A percentile compares a stretch with the other conserved stretches of the same genome.
Evolutionary conservation across 129 eudicot species (phyloP).

Genomic region (Saposhnikovia divaricata): DNA sequence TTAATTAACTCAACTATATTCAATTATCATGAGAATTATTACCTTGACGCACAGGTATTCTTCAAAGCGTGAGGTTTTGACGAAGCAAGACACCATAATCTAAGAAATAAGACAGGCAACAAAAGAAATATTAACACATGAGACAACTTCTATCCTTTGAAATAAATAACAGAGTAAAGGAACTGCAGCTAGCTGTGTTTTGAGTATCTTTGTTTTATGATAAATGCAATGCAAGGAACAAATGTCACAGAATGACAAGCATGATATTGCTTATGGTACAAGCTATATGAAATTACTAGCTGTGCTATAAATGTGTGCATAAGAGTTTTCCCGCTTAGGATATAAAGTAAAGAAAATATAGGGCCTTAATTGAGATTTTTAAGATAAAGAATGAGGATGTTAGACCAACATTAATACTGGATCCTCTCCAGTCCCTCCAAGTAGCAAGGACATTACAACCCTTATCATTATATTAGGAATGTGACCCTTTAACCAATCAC

Average conservation of each 20-base stretch:
- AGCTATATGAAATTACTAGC: neutral
- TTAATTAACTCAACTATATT: neutral
- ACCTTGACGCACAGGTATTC: slow-evolving; percentile 58
- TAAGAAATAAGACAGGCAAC: slow-evolving; percentile 17
- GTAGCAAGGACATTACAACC: too few species aligned
- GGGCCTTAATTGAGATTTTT: neutral
- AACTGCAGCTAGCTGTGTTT: slow-evolving; percentile 3
- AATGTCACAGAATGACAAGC: neutral
- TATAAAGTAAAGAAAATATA: neutral
- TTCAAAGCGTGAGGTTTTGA: slow-evolving; percentile 68
- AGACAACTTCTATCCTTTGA: neutral
- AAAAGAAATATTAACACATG: neutral
- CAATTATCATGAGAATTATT: neutral
- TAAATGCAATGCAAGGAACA: neutral
- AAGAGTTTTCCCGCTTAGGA: neutral
- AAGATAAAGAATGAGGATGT: too few species aligned
- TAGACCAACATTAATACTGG: too few species aligned
- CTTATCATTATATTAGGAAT: too few species aligned
- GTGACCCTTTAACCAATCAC: too few species aligned
- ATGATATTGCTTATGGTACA: neutral
- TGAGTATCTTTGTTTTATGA: neutral
- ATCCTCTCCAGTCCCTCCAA: too few species aligned
- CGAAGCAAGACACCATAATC: slow-evolving; percentile 79
- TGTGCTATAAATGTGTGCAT: neutral
- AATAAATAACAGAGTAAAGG: slow-evolving; percentile 2